A percentile compares a stretch with the other conserved stretches of the same genome.
These are phyloP conservation scores for Xanthoconium purpureum DNA, from an alignment of 768 basidiomycete species.

Conservation along the genomic window DNA sequence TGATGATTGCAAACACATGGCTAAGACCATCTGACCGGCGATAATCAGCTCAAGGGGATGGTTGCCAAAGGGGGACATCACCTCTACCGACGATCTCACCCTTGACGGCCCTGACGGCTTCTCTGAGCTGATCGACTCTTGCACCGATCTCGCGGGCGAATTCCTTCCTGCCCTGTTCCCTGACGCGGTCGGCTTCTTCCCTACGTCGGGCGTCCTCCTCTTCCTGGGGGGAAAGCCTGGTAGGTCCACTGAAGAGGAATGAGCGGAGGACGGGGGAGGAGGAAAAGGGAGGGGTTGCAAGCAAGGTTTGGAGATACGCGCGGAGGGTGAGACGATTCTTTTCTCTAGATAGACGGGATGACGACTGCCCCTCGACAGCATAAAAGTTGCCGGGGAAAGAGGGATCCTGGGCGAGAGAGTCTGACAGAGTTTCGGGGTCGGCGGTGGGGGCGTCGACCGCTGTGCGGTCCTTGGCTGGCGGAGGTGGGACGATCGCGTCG, in stretches of 20 bases:
- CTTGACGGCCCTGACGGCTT: constrained; percentile 82
- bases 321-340: constrained; percentile 94
- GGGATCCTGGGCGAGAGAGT: constrained; percentile 66
- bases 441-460: constrained; percentile 49
- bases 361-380: not conserved
- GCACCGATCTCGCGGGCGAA: constrained; percentile 86
- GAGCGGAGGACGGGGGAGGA: constrained; percentile 83
- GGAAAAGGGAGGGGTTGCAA: constrained; percentile 68
- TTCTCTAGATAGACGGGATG: constrained; percentile 68
- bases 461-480: constrained; percentile 87
- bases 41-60: constrained; percentile 2
- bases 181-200: constrained; percentile 82
- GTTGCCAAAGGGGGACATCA: constrained; percentile 24
- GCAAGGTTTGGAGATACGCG: constrained; percentile 82
- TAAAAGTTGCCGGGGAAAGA: constrained; percentile 53
- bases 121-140: constrained; percentile 82
- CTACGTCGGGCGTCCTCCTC: constrained; percentile 71
- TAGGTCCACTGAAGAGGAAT: constrained; percentile 80
- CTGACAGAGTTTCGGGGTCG: not conserved
- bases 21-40: constrained; percentile 73
- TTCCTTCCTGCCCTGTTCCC: constrained; percentile 82
- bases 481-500: constrained; percentile 72
- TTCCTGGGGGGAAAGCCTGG: constrained; percentile 66
- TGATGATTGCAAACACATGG: constrained; percentile 84
- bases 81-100: constrained; percentile 91